Base-by-base conservation (phyloP, 1,139 yeast genomes). In the Wickerhamomyces sp. region DNA sequence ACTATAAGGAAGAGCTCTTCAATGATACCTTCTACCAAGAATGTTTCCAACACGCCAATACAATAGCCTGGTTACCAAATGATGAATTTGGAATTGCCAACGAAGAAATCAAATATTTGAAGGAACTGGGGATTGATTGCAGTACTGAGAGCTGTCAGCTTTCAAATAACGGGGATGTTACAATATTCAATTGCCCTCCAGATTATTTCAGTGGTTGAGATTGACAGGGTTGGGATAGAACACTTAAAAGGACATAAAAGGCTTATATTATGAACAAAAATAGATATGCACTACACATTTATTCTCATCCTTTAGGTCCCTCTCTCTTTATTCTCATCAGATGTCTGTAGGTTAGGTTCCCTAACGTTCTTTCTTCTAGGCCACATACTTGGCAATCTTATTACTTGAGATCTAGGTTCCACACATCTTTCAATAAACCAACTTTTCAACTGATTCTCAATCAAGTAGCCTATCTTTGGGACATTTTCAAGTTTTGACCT, bases 351-450 rank as follows among this genome's bases (percentile, higher is more conserved):
- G n/a, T 33, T 45, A 26, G 70, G 70, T 45, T 72, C 72, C 55
- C 79, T 68, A 1, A 93, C 86, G 54, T 84, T 86, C 60, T 85
- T 84, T 50, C 84, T 77, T 53, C 94, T 70, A 4, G 96, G 96
- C 97, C 98, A 91, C 60, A 91, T 69, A 37, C 89, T 82, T 1
- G 99, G 99, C 34, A 93, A 66, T 55, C 77, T 78, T 23, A 93
- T 81, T 44, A 87, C 84, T 64, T 89, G 96, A 58, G 84, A 91
- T 52, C 95, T 73, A 1, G 99, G 99, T 56, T 89, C 95, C 8
- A 94, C 95, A 60, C 96, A 89, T 50, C 96, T 73, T 56, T 90
- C 97, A 31, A 84, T 81, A 62, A 94, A 90, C 95, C 97, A 90
- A 51, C 83, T 84, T 53, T 94, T 76, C 41, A 94, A 74, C 53